Conservation (phyloP, 495 filamentous ascomycete genomes). For the Ramalina peruviana region DNA sequence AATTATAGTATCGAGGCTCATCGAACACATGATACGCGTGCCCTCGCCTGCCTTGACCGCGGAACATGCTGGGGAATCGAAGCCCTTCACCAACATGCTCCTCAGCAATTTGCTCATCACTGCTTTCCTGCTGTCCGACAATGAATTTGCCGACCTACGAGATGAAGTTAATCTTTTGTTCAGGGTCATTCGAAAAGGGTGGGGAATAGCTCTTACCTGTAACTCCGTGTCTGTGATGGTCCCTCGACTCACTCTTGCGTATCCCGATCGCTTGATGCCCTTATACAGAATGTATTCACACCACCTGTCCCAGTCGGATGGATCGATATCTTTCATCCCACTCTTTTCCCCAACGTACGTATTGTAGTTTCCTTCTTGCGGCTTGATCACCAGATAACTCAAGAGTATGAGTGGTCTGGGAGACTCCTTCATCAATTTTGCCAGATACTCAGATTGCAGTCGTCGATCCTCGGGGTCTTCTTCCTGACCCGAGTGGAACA, state of each 20-base stretch:
- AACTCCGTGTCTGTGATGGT: slow-evolving; percentile 97
- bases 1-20: slow-evolving; percentile 59
- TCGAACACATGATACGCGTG: slow-evolving; percentile 95
- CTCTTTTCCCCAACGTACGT: slow-evolving; percentile 78
- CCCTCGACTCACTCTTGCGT: slow-evolving; percentile 74
- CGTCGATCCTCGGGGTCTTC: slow-evolving; percentile 91
- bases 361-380: slow-evolving; percentile 89
- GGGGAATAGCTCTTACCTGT: slow-evolving; percentile 42
- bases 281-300: slow-evolving; percentile 99
- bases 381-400: slow-evolving; percentile 85
- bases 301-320: slow-evolving; percentile 92
- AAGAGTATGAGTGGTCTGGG: slow-evolving; percentile 72
- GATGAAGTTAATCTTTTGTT: too few relatives aligned
- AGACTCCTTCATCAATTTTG: slow-evolving; percentile 74
- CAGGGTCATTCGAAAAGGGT: slow-evolving; percentile 10
- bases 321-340: slow-evolving; percentile 92
- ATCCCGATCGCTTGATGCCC: slow-evolving; percentile 70
- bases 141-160: slow-evolving; percentile 79
- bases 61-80: slow-evolving; percentile 80
- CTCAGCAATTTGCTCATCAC: slow-evolving; percentile 45
- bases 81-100: slow-evolving; percentile 58
- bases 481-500: slow-evolving; percentile 98
- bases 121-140: slow-evolving; percentile 54
- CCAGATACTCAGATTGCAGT: slow-evolving; percentile 74
- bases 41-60: slow-evolving; percentile 71